Evolutionary conservation across 2,329 filamentous ascomycete species (phyloP).

Genomic region (Microthyrium microscopicum): DNA sequence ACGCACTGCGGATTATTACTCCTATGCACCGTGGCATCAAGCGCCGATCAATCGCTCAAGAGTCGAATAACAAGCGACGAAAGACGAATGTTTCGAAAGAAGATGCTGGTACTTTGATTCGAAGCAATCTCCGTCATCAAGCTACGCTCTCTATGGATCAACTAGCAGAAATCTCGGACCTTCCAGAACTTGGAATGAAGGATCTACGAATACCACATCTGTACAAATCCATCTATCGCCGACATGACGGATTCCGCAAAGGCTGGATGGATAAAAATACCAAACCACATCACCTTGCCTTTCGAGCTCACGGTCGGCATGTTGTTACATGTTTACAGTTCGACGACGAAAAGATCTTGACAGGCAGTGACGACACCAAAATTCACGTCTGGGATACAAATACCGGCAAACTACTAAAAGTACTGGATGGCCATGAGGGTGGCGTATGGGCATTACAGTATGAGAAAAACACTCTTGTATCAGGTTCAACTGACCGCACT

Average conservation of each 20-base stretch:
- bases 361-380: constrained; percentile 90
- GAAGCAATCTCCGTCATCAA: too few relatives aligned
- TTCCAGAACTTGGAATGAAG: constrained; percentile 62
- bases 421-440: constrained; percentile 83
- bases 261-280: constrained; percentile 77
- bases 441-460: constrained; percentile 97
- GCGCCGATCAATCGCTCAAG: constrained; percentile 6
- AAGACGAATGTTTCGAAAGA: constrained; percentile 37
- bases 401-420: constrained; percentile 68
- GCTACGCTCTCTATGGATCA: constrained; percentile 77
- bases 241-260: constrained; percentile 76
- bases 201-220: constrained; percentile 73
- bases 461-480: constrained; percentile 85
- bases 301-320: constrained; percentile 88
- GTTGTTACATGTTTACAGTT: constrained; percentile 97
- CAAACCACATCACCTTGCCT: constrained; percentile 81
- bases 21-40: constrained; percentile 24
- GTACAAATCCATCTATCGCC: constrained; percentile 89
- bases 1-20: not conserved
- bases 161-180: constrained; percentile 65
- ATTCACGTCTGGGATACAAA: constrained; percentile 98
- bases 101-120: constrained; percentile 36
- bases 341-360: constrained; percentile 94
- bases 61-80: constrained; percentile 19
- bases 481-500: constrained; percentile 86